These are phyloP conservation scores for Apiospora aurea DNA, from an alignment of 2,329 filamentous ascomycete species.

Conservation along the genomic window DNA sequence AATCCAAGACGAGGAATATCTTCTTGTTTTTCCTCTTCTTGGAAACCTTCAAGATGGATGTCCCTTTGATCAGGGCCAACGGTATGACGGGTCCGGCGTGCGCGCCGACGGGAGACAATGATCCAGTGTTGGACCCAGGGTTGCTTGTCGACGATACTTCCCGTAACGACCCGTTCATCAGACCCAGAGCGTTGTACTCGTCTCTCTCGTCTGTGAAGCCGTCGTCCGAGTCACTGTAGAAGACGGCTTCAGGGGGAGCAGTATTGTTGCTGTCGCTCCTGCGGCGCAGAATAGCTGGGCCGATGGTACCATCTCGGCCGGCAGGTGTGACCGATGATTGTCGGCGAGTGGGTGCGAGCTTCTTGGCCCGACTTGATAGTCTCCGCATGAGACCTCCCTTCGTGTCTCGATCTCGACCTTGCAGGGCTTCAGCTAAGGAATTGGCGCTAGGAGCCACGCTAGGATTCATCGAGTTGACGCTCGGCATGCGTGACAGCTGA, in stretches of 20 bases:
- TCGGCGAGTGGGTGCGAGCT: conserved; percentile 71
- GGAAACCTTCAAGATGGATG: conserved; percentile 80
- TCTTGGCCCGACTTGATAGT: conserved; percentile 81
- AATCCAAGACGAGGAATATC: conserved; percentile 76
- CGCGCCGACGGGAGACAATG: conserved; percentile 46
- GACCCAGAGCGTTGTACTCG: conserved; percentile 51
- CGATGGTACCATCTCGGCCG: conserved; percentile 86
- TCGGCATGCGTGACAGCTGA: conserved; percentile 66
- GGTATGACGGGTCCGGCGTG: conserved; percentile 77
- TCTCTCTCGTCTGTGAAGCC: conserved; percentile 59
- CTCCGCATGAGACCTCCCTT: conserved; percentile 75
- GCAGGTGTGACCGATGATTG: conserved; percentile 79
- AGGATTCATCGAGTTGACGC: conserved; percentile 69
- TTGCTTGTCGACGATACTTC: conserved; percentile 58
- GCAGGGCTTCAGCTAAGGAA: conserved; percentile 56
- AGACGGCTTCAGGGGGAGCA: conserved; percentile 55
- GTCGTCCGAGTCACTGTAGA: conserved; percentile 63
- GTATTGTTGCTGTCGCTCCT: conserved; percentile 90
- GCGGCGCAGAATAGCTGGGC: conserved; percentile 85
- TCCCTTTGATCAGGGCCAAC: conserved; percentile 78
- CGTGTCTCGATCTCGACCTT: conserved; percentile 43
- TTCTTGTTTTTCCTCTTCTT: conserved; percentile 79
- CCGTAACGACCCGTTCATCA: conserved; percentile 37
- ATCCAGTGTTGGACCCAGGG: conserved; percentile 54
- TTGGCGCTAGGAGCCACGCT: conserved; percentile 63